These are phyloP conservation scores for Psidium friedrichsthalianum DNA, from an alignment of 345 rosid species.

Conservation along the genomic window DNA sequence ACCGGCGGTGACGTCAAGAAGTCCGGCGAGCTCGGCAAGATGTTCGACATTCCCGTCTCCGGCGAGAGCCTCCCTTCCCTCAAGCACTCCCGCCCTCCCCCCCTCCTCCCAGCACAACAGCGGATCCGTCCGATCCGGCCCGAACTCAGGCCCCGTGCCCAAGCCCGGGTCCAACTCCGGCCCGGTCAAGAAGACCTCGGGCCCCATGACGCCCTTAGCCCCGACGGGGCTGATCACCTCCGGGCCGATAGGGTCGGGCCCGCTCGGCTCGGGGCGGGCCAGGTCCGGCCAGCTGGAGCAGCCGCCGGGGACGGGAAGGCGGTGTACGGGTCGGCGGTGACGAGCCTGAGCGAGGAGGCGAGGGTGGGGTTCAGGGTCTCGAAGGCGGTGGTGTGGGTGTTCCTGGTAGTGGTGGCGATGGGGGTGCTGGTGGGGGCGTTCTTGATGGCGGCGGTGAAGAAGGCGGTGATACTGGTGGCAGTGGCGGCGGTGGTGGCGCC, in stretches of 20 bases:
- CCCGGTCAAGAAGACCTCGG: conserved; percentile 53
- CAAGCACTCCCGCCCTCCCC: conserved; percentile 44
- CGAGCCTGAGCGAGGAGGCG: conserved; percentile 49
- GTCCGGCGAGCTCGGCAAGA: conserved; percentile 91
- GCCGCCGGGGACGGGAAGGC: conserved; percentile 31
- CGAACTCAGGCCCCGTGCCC: conserved; percentile 61
- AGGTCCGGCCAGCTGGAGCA: conserved; percentile 70
- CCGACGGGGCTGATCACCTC: conserved; percentile 97
- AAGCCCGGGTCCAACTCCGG: conserved; percentile 65
- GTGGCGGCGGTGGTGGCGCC: conserved; percentile 52
- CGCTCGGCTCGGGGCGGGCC: conserved; percentile 55
- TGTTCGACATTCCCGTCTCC: conserved; percentile 70
- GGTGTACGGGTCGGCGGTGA: conserved; percentile 72
- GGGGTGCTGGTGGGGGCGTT: conserved; percentile 63
- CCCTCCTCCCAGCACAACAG: conserved; percentile 65
- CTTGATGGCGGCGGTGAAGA: conserved; percentile 69
- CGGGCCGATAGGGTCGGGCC: conserved; percentile 27
- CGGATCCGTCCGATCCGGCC: conserved; percentile 76
- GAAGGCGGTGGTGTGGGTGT: conserved; percentile 63
- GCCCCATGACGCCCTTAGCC: conserved; percentile 52
- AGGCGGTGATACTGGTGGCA: conserved; percentile 51
- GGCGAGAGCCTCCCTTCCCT: conserved; percentile 25
- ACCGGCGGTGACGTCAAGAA: conserved; percentile 90
- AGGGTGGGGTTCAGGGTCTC: conserved; percentile 74
- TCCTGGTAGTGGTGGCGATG: conserved; percentile 48